Evolutionary conservation across 371 early-diverging fungal genomes (phyloP).

Genomic region (Paraphysoderma sedebokerense): DNA sequence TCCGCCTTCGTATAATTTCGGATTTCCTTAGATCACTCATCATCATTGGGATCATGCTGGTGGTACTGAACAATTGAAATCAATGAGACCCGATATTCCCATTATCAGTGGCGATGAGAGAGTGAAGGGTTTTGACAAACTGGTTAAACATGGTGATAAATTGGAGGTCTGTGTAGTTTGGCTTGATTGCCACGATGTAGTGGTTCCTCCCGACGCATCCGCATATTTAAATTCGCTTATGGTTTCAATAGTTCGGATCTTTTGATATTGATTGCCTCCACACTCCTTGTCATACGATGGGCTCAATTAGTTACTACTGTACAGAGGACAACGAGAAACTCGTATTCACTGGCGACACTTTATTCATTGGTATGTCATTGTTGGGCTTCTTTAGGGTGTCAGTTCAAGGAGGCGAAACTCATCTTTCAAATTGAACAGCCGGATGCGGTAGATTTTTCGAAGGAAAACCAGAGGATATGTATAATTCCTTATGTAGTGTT

Average conservation of each 20-base stretch:
- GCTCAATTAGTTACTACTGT: slow-evolving; percentile 68
- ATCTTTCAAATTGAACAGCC: slow-evolving; percentile 10
- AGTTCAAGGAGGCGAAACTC: too few relatives aligned
- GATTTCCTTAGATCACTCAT: slow-evolving; percentile 59
- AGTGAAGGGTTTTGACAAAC: slow-evolving; percentile 13
- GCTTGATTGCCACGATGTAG: background rate
- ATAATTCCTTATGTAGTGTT: slow-evolving; percentile 40
- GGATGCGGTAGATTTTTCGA: slow-evolving; percentile 91
- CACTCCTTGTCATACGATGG: slow-evolving; percentile 80
- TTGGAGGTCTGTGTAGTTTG: background rate
- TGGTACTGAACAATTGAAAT: slow-evolving; percentile 45
- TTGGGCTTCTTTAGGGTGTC: background rate
- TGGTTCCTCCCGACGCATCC: too few relatives aligned
- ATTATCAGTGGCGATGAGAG: slow-evolving; percentile 30
- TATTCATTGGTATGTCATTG: slow-evolving; percentile 48
- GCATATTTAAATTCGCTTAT: too few relatives aligned
- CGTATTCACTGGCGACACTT: slow-evolving; percentile 64
- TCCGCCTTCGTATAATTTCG: too few relatives aligned
- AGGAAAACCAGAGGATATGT: slow-evolving; percentile 71
- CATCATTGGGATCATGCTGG: slow-evolving; percentile 69
- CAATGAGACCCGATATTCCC: slow-evolving; percentile 3
- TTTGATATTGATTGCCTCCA: too few relatives aligned
- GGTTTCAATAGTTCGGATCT: too few relatives aligned
- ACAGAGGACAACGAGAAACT: slow-evolving; percentile 22
- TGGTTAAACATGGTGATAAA: slow-evolving; percentile 8